Evolutionary conservation across 352 stramenopile species (phyloP).

Genomic region (Globisporangium spinosum): DNA sequence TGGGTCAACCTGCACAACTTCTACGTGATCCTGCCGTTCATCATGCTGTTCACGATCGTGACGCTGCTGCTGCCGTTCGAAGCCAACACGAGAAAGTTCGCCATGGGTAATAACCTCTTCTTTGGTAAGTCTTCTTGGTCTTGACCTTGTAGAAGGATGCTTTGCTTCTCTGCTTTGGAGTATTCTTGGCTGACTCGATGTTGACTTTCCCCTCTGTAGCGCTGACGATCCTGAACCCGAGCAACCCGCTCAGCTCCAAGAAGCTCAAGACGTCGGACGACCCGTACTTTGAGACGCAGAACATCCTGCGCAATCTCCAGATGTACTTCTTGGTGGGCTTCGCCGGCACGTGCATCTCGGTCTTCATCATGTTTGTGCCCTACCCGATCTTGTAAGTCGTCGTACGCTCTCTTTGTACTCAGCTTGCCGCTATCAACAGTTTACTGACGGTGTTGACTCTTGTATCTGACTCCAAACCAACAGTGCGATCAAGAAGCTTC

Average conservation of each 20-base stretch:
- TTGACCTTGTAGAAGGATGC: no score
- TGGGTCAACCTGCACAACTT: constrained; percentile 76
- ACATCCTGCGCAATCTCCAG: constrained; percentile 69
- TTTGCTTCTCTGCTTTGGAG: not conserved
- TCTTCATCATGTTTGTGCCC: constrained; percentile 71
- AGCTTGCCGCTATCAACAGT: not conserved
- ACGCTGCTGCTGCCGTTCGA: constrained; percentile 68
- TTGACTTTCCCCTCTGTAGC: constrained; percentile 24
- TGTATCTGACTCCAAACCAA: not conserved
- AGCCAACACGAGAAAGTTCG: constrained; percentile 85
- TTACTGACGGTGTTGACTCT: not conserved
- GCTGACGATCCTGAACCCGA: constrained; percentile 70
- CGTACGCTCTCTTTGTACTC: not conserved
- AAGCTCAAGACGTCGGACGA: constrained; percentile 50
- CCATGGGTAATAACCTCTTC: constrained; percentile 78
- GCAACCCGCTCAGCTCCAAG: constrained; percentile 40
- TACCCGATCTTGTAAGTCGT: constrained; percentile 73
- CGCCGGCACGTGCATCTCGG: constrained; percentile 59
- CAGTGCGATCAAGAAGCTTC: constrained; percentile 56
- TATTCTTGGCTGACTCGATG: not conserved
- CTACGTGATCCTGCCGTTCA: constrained; percentile 62
- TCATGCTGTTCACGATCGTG: constrained; percentile 67
- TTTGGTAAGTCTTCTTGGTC: constrained; percentile 42
- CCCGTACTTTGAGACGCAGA: constrained; percentile 45
- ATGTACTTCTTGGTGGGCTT: constrained; percentile 77